Evolutionary conservation across 2,329 filamentous ascomycete species (phyloP).

Genomic region (Aquanectria penicillioides): DNA sequence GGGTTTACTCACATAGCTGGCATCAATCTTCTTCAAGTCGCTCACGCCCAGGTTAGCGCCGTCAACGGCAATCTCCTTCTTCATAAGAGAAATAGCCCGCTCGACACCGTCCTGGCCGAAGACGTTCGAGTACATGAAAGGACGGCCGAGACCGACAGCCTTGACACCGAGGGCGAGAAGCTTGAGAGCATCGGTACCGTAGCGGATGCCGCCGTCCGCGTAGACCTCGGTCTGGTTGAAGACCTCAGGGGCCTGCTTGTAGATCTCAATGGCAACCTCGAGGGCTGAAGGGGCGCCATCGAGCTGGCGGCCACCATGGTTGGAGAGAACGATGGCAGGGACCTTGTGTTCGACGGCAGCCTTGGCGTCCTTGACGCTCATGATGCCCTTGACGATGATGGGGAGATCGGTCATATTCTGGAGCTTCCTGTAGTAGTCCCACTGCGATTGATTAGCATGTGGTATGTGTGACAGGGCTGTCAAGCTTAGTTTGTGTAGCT

Average conservation of each 20-base stretch:
- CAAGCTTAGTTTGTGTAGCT: conserved; percentile 8
- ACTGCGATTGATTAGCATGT: conserved; percentile 24
- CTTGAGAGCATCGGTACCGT: conserved; percentile 50
- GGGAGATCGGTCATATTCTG: conserved; percentile 45
- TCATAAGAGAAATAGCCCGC: conserved; percentile 53
- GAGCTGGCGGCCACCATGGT: conserved; percentile 51
- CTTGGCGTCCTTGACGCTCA: conserved; percentile 46
- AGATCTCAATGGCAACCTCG: conserved; percentile 48
- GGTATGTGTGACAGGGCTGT: neutral
- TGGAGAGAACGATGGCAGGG: conserved; percentile 47
- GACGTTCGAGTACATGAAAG: conserved; percentile 55
- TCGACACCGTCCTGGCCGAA: conserved; percentile 51
- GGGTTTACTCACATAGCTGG: neutral
- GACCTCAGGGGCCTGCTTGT: conserved; percentile 44
- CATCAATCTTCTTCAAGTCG: conserved; percentile 43
- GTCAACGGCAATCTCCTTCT: conserved; percentile 55
- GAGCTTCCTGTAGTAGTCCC: conserved; percentile 47
- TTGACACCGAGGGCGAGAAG: conserved; percentile 51
- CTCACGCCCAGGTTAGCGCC: conserved; percentile 50
- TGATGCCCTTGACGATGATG: conserved; percentile 50
- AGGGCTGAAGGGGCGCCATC: conserved; percentile 47
- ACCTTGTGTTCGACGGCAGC: conserved; percentile 39
- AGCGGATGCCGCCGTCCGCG: conserved; percentile 52
- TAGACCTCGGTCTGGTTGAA: conserved; percentile 47
- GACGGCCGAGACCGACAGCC: conserved; percentile 56